These are phyloP conservation scores for Trypanosomatidae sp. DNA, from an alignment of 208 protist genomes.

Conservation along the genomic window DNA sequence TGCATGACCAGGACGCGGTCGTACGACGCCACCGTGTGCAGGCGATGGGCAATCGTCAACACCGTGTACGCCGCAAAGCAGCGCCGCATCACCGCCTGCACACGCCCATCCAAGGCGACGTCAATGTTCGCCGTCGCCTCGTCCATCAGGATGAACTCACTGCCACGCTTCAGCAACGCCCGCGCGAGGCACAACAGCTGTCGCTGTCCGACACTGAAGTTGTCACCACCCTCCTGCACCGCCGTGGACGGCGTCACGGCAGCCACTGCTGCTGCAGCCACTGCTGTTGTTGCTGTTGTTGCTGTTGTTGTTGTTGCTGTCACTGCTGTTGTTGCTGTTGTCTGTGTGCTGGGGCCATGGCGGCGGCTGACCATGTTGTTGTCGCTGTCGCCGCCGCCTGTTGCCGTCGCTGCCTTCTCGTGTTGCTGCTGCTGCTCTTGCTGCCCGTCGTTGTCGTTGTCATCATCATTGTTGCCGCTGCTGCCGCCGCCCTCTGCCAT, in stretches of 20 bases:
- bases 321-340: too few species aligned
- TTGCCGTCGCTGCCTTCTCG: too few species aligned
- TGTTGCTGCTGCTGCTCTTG: too few species aligned
- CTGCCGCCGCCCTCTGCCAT: constrained; percentile 8
- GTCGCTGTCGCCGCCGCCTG: neutral
- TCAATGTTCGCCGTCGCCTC: constrained; percentile 77
- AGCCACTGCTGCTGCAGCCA: too few species aligned
- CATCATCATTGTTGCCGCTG: constrained; percentile 6
- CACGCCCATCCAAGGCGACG: constrained; percentile 30
- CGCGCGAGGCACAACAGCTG: constrained; percentile 66
- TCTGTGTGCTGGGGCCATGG: too few species aligned
- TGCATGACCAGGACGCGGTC: constrained; percentile 73
- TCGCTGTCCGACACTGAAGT: constrained; percentile 67
- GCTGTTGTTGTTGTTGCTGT: too few species aligned
- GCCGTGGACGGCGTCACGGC: too few species aligned
- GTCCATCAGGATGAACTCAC: constrained; percentile 70
- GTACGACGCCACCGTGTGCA: constrained; percentile 65
- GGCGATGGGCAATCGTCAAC: constrained; percentile 68
- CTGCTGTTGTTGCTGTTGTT: too few species aligned
- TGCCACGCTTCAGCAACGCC: constrained; percentile 36
- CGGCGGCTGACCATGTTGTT: too few species aligned
- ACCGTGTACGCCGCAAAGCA: constrained; percentile 59
- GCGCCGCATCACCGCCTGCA: constrained; percentile 37
- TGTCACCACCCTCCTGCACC: constrained; percentile 5
- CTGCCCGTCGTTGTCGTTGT: constrained; percentile 12